Base-by-base conservation (phyloP, 805 yeast species). In the Teunomyces stri region DNA sequence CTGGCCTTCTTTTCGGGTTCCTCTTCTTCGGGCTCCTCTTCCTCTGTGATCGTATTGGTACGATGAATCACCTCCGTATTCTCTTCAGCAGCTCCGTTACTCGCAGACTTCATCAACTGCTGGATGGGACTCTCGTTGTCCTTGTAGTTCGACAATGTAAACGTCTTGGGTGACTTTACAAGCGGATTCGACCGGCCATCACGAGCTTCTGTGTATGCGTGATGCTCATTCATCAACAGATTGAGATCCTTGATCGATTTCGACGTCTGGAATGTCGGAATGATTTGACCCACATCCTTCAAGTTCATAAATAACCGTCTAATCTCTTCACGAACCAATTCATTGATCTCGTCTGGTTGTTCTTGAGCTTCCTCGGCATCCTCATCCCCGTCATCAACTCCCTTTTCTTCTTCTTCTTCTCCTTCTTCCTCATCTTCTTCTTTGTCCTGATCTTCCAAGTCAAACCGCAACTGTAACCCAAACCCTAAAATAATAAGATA, bases 401-500 rank as follows among this genome's bases (percentile, higher is more conserved):
- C 39, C 12, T 30, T 34, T n/a, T 13, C 20, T 20, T 37, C 33
- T 21, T 33, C 39, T 34, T 15, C 22, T 18, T 18, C 18, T 18
- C 18, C 18, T 18, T 40, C 42, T 11, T 22, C 25, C 12, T 40
- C 40, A 28, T 66, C 72, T 5, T 40, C 43, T 10, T 39, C 46
- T 46, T 57, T 47, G 49, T 68, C 69, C 44, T 62, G 66, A 34
- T 59, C 66, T 49, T 71, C 73, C 49, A 70, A 60, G 46, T 74
- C 75, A 44, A 66, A 69, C 50, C 81, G 66, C 48, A 76, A 61
- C 47, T 69, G 72, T 48, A 78, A 69, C 0, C 78, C 82, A 53
- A 66, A 67, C n/a, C 75, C 79, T 37, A 79, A 63, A 44, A 70
- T 68, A 29, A 68, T 58, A 34, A 78, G 63, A 58, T 79, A 79